phyloP scores from a whole-genome alignment of 257 asterid genomes.

The Buddleja alternifolia region DNA sequence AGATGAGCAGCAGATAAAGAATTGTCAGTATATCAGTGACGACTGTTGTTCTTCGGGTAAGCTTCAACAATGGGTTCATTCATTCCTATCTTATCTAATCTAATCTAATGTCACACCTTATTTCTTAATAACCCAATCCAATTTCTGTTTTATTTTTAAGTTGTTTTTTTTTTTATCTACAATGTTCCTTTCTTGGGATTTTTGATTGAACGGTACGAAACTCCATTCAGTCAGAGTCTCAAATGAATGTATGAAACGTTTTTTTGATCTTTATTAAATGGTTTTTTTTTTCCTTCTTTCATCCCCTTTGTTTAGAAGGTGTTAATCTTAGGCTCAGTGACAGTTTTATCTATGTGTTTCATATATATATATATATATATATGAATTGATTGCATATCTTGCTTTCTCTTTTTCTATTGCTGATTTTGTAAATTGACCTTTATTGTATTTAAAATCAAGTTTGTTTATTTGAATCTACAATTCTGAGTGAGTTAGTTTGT shows the following conservation, averaged over 20 bases:
- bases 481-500: neutral
- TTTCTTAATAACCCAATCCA: no score
- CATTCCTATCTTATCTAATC: no score
- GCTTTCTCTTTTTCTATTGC: neutral
- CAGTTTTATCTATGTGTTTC: neutral
- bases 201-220: conserved; percentile 7
- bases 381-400: conserved; percentile 1
- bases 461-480: neutral
- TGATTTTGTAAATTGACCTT: neutral
- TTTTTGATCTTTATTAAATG: conserved; percentile 12
- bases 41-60: no score
- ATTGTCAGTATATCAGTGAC: no score
- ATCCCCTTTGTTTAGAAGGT: conserved; percentile 13
- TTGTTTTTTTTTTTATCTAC: neutral
- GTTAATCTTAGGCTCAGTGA: conserved; percentile 13
- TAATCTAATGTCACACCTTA: neutral
- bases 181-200: neutral
- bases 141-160: no score
- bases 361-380: no score
- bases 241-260: conserved; percentile 18
- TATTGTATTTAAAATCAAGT: conserved; percentile 8
- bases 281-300: neutral
- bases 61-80: no score
- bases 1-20: no score
- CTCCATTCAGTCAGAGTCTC: conserved; percentile 17